Evolutionary conservation across 768 basidiomycete genomes (phyloP), one percentile per base, ranked within the genome.

Genomic region (Clavulina sp.): DNA sequence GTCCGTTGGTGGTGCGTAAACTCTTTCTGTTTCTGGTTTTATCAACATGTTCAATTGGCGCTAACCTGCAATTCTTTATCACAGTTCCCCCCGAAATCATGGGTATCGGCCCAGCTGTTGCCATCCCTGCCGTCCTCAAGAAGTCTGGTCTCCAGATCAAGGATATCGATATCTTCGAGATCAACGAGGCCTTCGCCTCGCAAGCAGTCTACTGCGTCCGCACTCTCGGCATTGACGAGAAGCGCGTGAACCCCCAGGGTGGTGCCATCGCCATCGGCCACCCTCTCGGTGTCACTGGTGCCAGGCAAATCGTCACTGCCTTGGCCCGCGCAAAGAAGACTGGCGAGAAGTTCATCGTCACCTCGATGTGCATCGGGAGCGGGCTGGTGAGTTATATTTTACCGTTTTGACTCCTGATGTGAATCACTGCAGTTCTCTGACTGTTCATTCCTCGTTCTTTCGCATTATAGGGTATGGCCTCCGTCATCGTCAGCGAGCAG

Each of bases 261-360:
- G 89, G 91, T 54, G 87, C 85, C 6, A 92, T 92, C 57, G 87
- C 86, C 23, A 69, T 91, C 43, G 87, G 88, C 7, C 87, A 91
- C 62, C 87, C 89, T 3, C 77, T 92, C 28, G 87, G 85, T 24
- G 79, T 77, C 66, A 87, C 85, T 55, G 88, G 89, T 58, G 80
- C 87, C 6, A 71, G 89, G 21, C 91, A 92, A 67, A 72, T 93
- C 52, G 85, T 83, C 0, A 93, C 88, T 5, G 89, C 81, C 9
- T 65, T 86, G 56, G 47, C 61, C 61, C 79, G 87, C 47, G 81
- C 84, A 7, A 88, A 79, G 70, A 76, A 85, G 64, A 80, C 77
- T 44, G 74, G 73, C 16, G 71, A 72, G 23, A 81, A 80, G 62
- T 68, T 93, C 56, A 89, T 93, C 57, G 80, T 84, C 30, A 91